A percentile compares a stretch with the other conserved stretches of the same genome.
Evolutionary conservation across 225 moss, liverwort and hornwort species (phyloP).

Genomic region (Bryum argenteum): DNA sequence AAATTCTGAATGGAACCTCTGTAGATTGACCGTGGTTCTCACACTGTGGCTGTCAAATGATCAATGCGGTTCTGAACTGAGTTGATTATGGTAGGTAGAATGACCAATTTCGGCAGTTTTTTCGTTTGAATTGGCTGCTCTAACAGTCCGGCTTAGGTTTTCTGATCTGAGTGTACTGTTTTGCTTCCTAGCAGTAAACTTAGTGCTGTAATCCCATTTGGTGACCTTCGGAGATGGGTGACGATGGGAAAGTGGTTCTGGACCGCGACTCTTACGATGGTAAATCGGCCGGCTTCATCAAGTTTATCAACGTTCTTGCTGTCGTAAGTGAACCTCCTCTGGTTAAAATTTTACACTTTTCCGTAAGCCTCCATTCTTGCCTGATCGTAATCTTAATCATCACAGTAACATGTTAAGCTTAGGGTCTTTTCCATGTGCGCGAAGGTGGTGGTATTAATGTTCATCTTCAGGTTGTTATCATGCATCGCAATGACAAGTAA

Average conservation of each 20-base stretch:
- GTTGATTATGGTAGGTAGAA: not conserved
- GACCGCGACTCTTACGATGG: constrained; percentile 13
- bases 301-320: constrained; percentile 40
- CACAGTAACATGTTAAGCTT: not conserved
- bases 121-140: not conserved
- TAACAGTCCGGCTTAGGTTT: constrained; percentile 1
- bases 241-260: constrained; percentile 16
- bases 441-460: too few relatives aligned
- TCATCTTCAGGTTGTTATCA: not conserved
- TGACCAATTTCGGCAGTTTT: not conserved
- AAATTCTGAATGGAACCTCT: not conserved
- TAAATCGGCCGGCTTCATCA: constrained; percentile 29
- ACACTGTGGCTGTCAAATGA: not conserved
- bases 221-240: constrained; percentile 31
- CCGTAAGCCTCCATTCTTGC: not conserved
- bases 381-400: not conserved
- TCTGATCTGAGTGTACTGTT: not conserved
- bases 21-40: not conserved
- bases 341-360: not conserved
- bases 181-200: not conserved
- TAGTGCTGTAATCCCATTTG: not conserved
- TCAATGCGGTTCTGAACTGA: not conserved
- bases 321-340: constrained; percentile 32
- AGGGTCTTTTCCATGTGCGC: not conserved
- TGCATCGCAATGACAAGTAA: not conserved